A percentile compares a stretch with the other conserved stretches of the same genome.
phyloP scores from a whole-genome alignment of 495 filamentous ascomycete genomes.

The Trichocladium uniseriatum region DNA sequence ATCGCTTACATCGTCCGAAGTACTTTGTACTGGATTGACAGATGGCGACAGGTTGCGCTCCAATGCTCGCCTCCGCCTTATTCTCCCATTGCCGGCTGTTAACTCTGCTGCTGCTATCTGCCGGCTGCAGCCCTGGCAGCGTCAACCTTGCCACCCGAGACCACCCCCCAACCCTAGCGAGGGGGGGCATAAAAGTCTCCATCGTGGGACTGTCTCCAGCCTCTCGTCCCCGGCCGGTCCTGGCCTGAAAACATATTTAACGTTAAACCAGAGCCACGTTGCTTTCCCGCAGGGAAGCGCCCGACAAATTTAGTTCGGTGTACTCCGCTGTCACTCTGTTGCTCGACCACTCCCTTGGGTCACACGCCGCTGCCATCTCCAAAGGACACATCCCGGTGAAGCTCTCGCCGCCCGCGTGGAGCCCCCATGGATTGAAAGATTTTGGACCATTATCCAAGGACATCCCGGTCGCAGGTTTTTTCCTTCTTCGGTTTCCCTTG shows the following conservation, averaged over 20 bases:
- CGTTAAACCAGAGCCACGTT: constrained; percentile 12
- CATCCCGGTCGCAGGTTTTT: constrained; percentile 27
- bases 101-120: not conserved
- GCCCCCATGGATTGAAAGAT: constrained; percentile 19
- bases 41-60: constrained; percentile 1
- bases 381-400: constrained; percentile 25
- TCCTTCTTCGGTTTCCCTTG: constrained; percentile 16
- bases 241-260: constrained; percentile 6
- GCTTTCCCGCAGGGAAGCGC: not conserved
- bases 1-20: no score
- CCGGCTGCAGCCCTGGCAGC: constrained; percentile 17
- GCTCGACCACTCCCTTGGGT: constrained; percentile 15
- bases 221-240: constrained; percentile 4
- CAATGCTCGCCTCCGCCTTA: not conserved
- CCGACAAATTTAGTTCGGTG: constrained; percentile 7
- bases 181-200: constrained; percentile 26
- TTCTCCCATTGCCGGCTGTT: not conserved
- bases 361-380: constrained; percentile 10
- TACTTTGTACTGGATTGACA: no score
- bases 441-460: constrained; percentile 23
- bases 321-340: constrained; percentile 14
- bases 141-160: constrained; percentile 25
- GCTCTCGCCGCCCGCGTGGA: constrained; percentile 28
- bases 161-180: constrained; percentile 9
- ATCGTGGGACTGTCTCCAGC: constrained; percentile 17